Evolutionary conservation across 306 rosid genomes (phyloP), one percentile per base, ranked within the genome.

Genomic region (Rosa persica): DNA sequence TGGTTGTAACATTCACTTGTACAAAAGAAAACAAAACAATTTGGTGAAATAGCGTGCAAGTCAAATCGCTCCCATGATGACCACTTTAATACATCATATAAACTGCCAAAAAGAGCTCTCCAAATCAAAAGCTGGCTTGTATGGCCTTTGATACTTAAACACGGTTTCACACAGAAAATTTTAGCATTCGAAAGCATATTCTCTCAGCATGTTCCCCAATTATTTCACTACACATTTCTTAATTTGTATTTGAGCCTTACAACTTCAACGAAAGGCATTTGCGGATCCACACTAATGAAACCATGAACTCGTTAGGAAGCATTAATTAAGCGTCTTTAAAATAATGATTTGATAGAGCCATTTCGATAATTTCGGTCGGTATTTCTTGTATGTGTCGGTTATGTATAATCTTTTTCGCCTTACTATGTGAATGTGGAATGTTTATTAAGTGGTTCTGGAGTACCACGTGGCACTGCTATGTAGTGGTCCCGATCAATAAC

Each of bases 41-140:
- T 23, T 40, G 47, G 71, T 4, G 46, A 55, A 36, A 25, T 34
- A 40, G 79, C 81, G 58, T 57, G 12, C 42, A 78, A 78, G 81
- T 78, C 76, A 78, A 70, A 78, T 54, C 7, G 36, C 70, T 49
- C 11, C 62, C 48, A 47, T 42, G 34, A 11, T 40, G n/a, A 12
- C 6, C 73, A 70, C 34, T 22, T 42, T n/a, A 40, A 23, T 23
- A 38, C 40, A 16, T 64, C 5, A 30, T 34, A 34, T 4, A 64
- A 60, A 5, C 38, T 12, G 67, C 38, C 40, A 61, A 13, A 30
- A 64, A 2, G 43, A 16, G 42, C 34, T 8, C n/a, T 4, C 42
- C 40, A 62, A 62, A 12, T 62, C 68, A 27, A 12, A 27, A 27
- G 19, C 40, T 30, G 27, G 17, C 40, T 30, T 61, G 17, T 16